Evolutionary conservation across 2,329 filamentous ascomycete species (phyloP).

Genomic region (Microdochium bolleyi): DNA sequence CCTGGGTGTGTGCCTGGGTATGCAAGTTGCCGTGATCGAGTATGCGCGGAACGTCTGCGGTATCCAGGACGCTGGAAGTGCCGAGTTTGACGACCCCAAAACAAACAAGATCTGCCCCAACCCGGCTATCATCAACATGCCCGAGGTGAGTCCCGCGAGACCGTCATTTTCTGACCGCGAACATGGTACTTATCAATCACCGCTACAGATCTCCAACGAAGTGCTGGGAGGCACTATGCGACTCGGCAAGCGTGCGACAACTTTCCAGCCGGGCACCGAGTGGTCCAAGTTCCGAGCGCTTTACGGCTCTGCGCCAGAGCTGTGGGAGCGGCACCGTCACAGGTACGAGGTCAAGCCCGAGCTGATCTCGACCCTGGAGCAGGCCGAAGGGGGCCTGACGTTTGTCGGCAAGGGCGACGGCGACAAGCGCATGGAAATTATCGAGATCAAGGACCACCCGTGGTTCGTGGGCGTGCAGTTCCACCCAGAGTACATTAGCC

Average conservation of each 20-base stretch:
- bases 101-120: slow-evolving; percentile 44
- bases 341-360: slow-evolving; percentile 86
- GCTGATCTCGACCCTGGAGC: slow-evolving; percentile 60
- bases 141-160: slow-evolving; percentile 43
- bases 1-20: slow-evolving; percentile 83
- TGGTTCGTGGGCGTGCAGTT: slow-evolving; percentile 81
- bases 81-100: slow-evolving; percentile 34
- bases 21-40: slow-evolving; percentile 91
- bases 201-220: slow-evolving; percentile 50
- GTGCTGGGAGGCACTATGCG: slow-evolving; percentile 83
- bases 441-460: slow-evolving; percentile 76
- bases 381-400: slow-evolving; percentile 49
- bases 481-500: slow-evolving; percentile 77
- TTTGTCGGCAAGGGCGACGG: slow-evolving; percentile 77
- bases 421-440: slow-evolving; percentile 72
- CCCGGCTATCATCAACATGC: slow-evolving; percentile 83
- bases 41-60: slow-evolving; percentile 70
- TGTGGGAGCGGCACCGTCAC: slow-evolving; percentile 76
- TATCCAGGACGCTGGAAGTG: slow-evolving; percentile 45
- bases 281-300: slow-evolving; percentile 72
- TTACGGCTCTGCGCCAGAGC: slow-evolving; percentile 51
- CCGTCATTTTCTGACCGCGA: not conserved
- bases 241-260: slow-evolving; percentile 64
- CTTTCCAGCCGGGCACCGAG: slow-evolving; percentile 68
- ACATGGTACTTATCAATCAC: not conserved